Evolutionary conservation across 768 basidiomycete genomes (phyloP), one percentile per base, ranked within the genome.

Genomic region (Candolleomyces eurysporus): DNA sequence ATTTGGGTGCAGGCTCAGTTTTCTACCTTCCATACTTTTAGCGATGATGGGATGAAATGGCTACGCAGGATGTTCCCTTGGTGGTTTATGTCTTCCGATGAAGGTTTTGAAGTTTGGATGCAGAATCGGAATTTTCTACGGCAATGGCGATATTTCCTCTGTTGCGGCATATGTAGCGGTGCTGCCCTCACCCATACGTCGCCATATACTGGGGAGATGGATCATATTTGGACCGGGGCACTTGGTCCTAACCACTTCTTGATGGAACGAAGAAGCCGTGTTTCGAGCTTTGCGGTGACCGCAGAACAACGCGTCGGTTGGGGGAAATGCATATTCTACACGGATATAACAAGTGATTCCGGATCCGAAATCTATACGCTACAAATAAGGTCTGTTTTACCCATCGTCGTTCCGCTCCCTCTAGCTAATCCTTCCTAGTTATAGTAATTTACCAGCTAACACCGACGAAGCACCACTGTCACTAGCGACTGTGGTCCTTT

Each of bases 1-100:
- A 58, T 75, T 13, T 75, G 74, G 74, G 70, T 72, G 1, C 65
- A 67, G 21, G 42, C 58, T 4, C 62, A 69, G 50, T 75, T 75
- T 55, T 54, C 59, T 11, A 65, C 65, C n/a, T 72, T 67, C 61
- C 6, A 14, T 19, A 54, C 62, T 2, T 6, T 7, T 48, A n/a
- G 49, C 21, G 54, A 21, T 8, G 19, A 36, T 19, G 19, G 26
- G 14, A 31, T 36, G 14, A 40, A 14, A 19, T 39, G 42, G 17
- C 21, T 56, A 22, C 63, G 64, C 1, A 65, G 69, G 5, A 60
- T 68, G 26, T 60, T 73, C 11, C 73, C 73, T n/a, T 26, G 16
- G 26, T 74, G 73, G 73, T 66, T 73, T 62, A 59, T 67, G 31
- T 39, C 40, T 10, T 40, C 26, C 10, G 31, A 48, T 0, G 39